A percentile compares a stretch with the other conserved stretches of the same genome.
Evolutionary conservation across 2,329 filamentous ascomycete species (phyloP).

Genomic region (Sphaerostilbella broomeana): DNA sequence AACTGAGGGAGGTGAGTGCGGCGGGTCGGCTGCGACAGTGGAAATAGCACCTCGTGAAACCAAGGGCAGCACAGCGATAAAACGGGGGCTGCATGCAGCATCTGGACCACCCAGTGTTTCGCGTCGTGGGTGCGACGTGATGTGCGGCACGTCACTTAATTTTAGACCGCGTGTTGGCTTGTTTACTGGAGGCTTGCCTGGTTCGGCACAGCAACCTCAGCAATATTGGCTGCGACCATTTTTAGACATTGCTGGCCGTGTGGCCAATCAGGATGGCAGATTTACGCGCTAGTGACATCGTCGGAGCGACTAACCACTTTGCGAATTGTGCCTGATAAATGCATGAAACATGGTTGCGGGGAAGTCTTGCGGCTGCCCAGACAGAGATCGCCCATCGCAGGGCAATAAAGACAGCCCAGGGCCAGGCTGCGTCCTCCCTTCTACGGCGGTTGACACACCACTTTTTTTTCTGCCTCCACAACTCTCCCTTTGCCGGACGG

Average conservation of each 20-base stretch:
- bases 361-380: background rate
- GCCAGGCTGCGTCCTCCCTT: background rate
- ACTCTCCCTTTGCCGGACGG: background rate
- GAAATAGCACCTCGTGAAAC: too few species aligned
- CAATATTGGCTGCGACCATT: too few species aligned
- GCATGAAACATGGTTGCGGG: conserved; percentile 4
- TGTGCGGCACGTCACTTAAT: background rate
- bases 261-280: too few species aligned
- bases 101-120: conserved; percentile 1
- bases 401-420: background rate
- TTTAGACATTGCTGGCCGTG: too few species aligned
- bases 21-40: too few species aligned
- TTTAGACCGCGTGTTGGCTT: conserved; percentile 12
- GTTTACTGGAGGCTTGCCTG: conserved; percentile 14
- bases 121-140: background rate
- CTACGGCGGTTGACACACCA: too few species aligned
- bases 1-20: too few species aligned
- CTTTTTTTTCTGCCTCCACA: too few species aligned
- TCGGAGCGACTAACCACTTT: too few species aligned
- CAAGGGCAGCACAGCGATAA: too few species aligned
- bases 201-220: conserved; percentile 9
- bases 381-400: background rate
- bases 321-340: too few species aligned
- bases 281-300: too few species aligned
- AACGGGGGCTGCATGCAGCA: conserved; percentile 8